Conservation (phyloP, 169 alveolate species). For the Theileria luwenshuni region DNA sequence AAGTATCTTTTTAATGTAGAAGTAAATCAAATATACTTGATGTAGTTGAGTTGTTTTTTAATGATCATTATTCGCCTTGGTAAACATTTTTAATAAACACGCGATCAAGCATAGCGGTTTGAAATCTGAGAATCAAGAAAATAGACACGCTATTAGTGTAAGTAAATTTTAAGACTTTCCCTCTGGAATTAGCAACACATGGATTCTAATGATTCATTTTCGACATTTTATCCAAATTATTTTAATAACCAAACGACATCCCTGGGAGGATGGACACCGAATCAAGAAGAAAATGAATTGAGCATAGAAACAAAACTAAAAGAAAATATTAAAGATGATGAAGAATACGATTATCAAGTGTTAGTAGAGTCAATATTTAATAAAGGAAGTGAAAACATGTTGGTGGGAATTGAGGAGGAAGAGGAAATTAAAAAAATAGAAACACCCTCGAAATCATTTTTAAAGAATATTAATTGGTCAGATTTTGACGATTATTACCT, state of each 20-base stretch:
- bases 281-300: neutral
- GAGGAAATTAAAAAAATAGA: neutral
- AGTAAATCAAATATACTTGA: constrained; percentile 1
- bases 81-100: too few relatives aligned
- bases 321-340: neutral
- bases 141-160: too few relatives aligned
- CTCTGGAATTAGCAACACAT: constrained; percentile 12
- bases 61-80: too few relatives aligned
- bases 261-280: constrained; percentile 8
- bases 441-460: too few relatives aligned
- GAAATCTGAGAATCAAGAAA: too few relatives aligned
- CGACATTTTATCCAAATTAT: constrained; percentile 7
- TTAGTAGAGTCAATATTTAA: constrained; percentile 2
- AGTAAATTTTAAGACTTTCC: too few relatives aligned
- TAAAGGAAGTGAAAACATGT: neutral
- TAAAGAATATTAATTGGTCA: constrained; percentile 20
- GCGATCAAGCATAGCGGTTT: too few relatives aligned
- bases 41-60: constrained; percentile 4
- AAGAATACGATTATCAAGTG: neutral
- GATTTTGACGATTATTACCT: constrained; percentile 1
- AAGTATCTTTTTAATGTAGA: constrained; percentile 23
- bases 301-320: constrained; percentile 2
- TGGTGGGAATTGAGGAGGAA: neutral
- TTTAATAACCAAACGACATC: constrained; percentile 8
- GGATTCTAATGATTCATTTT: constrained; percentile 16